A percentile compares a stretch with the other conserved stretches of the same genome.
Evolutionary conservation across 148 eudicot genomes (phyloP).

Genomic region (Tetragonia tetragonoides): DNA sequence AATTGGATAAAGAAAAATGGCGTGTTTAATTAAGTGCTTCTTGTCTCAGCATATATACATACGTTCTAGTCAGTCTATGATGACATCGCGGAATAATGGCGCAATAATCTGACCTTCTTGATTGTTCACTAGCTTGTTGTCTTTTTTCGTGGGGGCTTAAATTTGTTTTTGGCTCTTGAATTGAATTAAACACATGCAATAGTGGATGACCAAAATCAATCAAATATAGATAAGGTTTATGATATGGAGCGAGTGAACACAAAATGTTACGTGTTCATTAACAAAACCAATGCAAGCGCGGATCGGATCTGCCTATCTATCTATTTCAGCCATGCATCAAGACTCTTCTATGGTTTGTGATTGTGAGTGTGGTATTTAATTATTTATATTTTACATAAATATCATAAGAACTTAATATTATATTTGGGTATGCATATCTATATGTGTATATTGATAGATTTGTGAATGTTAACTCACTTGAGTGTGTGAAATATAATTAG

Average conservation of each 20-base stretch:
- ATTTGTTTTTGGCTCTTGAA: not conserved
- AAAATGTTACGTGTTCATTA: not conserved
- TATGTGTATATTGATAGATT: too few relatives aligned
- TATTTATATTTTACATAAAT: too few relatives aligned
- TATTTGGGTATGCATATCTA: too few relatives aligned
- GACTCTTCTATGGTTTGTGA: too few relatives aligned
- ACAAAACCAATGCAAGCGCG: not conserved
- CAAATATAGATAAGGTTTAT: not conserved
- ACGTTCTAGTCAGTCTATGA: not conserved
- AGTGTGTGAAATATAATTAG: too few relatives aligned
- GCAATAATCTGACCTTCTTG: not conserved
- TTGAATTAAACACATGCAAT: not conserved
- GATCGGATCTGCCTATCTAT: not conserved
- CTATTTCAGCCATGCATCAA: too few relatives aligned
- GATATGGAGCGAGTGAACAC: conserved; percentile 13
- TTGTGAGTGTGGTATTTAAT: too few relatives aligned
- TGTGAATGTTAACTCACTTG: too few relatives aligned
- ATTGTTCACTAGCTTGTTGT: not conserved
- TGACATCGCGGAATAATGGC: not conserved
- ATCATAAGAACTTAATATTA: too few relatives aligned
- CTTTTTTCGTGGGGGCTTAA: not conserved
- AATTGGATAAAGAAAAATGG: too few relatives aligned
- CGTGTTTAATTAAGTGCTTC: too few relatives aligned
- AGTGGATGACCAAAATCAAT: not conserved
- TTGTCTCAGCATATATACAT: not conserved